Base-by-base conservation (phyloP, 176 grass and related monocot genomes). In the Puya raimondii region DNA sequence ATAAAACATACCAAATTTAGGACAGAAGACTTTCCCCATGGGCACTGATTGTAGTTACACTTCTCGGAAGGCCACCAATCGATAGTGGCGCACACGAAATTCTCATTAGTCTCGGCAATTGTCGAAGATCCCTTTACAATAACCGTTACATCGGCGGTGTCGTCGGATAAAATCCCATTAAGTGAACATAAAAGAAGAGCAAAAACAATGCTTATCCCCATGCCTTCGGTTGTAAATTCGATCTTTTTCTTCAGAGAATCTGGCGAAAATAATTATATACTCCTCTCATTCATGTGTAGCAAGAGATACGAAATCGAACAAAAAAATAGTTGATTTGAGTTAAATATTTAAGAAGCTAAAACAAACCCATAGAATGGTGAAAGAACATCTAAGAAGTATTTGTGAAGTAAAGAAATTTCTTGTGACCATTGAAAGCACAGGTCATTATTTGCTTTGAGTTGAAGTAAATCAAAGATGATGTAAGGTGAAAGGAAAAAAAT, bases 41-140 rank as follows among this genome's bases (percentile, higher is more conserved):
- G 94, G 57, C 94, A 99, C 15, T 99, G 78, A 72, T 93, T 65
- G 23, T 99, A 99, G 63, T 93, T 99, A 59, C 94, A 99, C 75
- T 99, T 99, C 79, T 93, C 84, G 0, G 82, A 89, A 64, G 94
- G 94, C 94, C 94, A 99, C 94, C 94, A 99, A 93, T 99, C 94
- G 47, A 99, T 71, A 69, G 94, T 99, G 11, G 87, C 87, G 1
- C 94, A 99, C 64, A 99, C 76, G 48, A 91, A 99, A 78, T 77
- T 76, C n/a, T 84, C 77, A 49, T 81, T 83, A 20, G 82, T 99
- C 4, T 88, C 80, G 49, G 89, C 89, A 13, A 93, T 78, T 14
- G 74, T 85, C 64, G 76, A 26, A 17, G 94, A 86, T 4, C 94
- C 94, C 50, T 75, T 84, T 54, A 99, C 27, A 69, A 82, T 80